Conservation (phyloP, 225 moss, liverwort and hornwort genomes). For the Polytrichum commune region DNA sequence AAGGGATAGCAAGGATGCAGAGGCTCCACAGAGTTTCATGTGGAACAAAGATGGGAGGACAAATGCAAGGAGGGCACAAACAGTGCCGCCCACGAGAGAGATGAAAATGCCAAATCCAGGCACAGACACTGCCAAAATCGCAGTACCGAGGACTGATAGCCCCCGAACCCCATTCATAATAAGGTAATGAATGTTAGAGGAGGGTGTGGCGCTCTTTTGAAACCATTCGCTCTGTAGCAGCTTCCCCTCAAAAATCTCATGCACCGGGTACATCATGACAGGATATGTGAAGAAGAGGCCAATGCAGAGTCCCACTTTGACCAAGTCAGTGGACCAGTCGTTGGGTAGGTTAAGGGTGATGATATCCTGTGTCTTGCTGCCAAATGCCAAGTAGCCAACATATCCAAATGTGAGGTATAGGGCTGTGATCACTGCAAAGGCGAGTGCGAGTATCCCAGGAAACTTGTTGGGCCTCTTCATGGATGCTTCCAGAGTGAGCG, state of each 20-base stretch:
- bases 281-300: constrained; percentile 92
- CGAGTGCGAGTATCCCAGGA: constrained; percentile 42
- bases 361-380: constrained; percentile 71
- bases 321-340: constrained; percentile 58
- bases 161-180: constrained; percentile 55
- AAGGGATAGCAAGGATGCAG: constrained; percentile 20
- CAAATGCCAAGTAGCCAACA: constrained; percentile 79
- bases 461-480: constrained; percentile 67
- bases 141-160: constrained; percentile 55
- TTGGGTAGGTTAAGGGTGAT: constrained; percentile 83
- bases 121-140: constrained; percentile 63
- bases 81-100: constrained; percentile 86
- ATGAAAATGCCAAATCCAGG: constrained; percentile 90
- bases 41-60: constrained; percentile 83
- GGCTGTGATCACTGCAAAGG: constrained; percentile 54
- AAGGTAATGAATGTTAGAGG: constrained; percentile 27
- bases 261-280: constrained; percentile 92
- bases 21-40: constrained; percentile 49
- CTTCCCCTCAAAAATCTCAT: constrained; percentile 85
- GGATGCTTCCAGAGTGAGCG: constrained; percentile 71
- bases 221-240: constrained; percentile 63
- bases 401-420: constrained; percentile 77
- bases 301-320: constrained; percentile 74
- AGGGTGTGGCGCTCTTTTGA: constrained; percentile 36
- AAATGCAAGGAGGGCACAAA: constrained; percentile 85